These are phyloP conservation scores for Prunella vulgaris DNA, from an alignment of 257 asterid genomes.

Conservation along the genomic window DNA sequence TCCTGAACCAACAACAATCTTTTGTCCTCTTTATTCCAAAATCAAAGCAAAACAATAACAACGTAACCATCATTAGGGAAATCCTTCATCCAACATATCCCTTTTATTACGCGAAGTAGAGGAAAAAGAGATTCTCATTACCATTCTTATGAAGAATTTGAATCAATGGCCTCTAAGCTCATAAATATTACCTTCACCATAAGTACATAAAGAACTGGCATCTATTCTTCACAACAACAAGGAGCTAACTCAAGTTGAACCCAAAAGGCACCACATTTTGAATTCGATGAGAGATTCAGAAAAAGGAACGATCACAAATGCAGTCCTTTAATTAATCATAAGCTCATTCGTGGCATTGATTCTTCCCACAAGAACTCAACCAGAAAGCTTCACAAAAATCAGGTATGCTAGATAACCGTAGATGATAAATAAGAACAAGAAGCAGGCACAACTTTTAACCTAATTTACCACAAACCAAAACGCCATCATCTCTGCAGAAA, in stretches of 20 bases:
- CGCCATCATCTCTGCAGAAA: not conserved
- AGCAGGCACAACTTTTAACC: not conserved
- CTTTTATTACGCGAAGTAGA: too few species aligned
- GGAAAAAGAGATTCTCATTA: too few species aligned
- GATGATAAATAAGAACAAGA: not conserved
- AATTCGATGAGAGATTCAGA: not conserved
- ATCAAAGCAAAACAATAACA: too few species aligned
- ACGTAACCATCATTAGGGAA: too few species aligned
- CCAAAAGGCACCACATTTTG: not conserved
- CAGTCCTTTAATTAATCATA: not conserved
- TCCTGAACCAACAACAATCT: too few species aligned
- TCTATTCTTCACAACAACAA: not conserved
- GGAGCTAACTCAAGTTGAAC: not conserved
- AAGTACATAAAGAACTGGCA: not conserved
- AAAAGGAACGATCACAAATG: not conserved
- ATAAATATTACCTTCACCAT: not conserved
- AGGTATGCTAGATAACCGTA: not conserved
- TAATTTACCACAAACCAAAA: not conserved
- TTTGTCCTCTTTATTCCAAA: too few species aligned
- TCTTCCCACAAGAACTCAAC: not conserved
- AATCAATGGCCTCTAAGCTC: not conserved
- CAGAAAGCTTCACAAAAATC: not conserved
- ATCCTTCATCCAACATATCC: too few species aligned
- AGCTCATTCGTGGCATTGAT: not conserved
- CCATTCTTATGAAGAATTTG: too few species aligned